Evolutionary conservation across 1,139 yeast genomes (phyloP), one percentile per base, ranked within the genome.

Genomic region (Yamadazyma blattariae): DNA sequence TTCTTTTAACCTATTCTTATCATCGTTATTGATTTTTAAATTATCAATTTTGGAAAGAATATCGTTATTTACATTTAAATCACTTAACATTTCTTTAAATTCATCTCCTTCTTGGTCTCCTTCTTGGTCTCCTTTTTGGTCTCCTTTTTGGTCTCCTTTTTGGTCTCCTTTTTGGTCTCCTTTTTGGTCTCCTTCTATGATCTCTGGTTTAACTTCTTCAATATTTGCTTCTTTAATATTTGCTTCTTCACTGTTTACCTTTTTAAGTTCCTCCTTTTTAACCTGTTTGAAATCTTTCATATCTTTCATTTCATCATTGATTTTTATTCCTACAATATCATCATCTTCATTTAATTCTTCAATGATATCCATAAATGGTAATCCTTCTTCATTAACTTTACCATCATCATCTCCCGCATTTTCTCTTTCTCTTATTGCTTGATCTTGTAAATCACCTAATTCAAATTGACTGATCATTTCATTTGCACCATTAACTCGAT

Each of bases 281-380:
- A 3, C 14, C 5, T 15, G 12, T 18, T 17, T 17, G 7, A 18
- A n/a, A n/a, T 27, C 17, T 18, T 20, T 18, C 5, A 12, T n/a
- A 10, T 30, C 23, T n/a, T n/a, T 19, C 10, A 24, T 10, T 22
- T 30, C 26, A 13, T 44, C 35, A 29, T 46, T 46, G 5, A 46
- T 29, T 10, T 39, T 38, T 2, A 36, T 42, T 6, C 28, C 23
- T 0, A 83, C 52, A 1, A 89, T 70, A 43, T 84, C 79, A 0
- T 80, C 96, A 7, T 84, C 80, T 1, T 85, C 95, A 55, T 89
- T 96, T 28, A 90, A 59, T 37, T 84, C 89, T 52, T 90, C 97
- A 34, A 82, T 71, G 16, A 89, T 89, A 39, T 89, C 97, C 81
- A 89, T 79, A 34, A 59, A 53, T 11, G 87, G 88, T 4, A 80